Percentiles rank a stretch among this genome's conserved stretches.
Conservation (phyloP, 106 monocot species). For the Acorus gramineus region DNA sequence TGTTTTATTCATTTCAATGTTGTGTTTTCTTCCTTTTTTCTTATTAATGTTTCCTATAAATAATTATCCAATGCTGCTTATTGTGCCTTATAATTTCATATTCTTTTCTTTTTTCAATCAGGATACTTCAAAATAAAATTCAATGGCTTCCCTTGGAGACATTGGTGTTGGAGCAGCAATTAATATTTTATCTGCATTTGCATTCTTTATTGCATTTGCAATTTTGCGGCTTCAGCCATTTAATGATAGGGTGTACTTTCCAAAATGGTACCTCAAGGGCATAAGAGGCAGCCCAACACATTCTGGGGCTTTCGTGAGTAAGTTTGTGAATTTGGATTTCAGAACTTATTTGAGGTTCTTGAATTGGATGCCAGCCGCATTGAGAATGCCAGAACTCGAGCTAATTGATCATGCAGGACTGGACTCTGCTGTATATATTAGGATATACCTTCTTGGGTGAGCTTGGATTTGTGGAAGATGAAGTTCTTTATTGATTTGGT, state of each 20-base stretch:
- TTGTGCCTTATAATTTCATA: too few relatives aligned
- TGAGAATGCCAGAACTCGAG: constrained; percentile 98
- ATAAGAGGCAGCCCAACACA: constrained; percentile 55
- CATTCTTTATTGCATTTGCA: constrained; percentile 72
- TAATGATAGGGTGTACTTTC: constrained; percentile 94
- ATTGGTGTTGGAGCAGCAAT: constrained; percentile 74
- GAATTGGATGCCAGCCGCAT: constrained; percentile 89
- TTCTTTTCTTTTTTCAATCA: too few relatives aligned
- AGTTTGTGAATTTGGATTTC: constrained; percentile 75
- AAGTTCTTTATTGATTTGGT: neutral
- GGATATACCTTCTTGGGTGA: constrained; percentile 79
- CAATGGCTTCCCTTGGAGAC: constrained; percentile 73
- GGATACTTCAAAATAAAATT: too few relatives aligned
- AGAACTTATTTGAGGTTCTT: constrained; percentile 76
- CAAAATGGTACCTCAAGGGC: constrained; percentile 95
- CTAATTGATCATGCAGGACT: constrained; percentile 94
- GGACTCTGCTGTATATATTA: constrained; percentile 81
- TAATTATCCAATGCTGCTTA: too few relatives aligned
- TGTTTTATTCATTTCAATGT: too few relatives aligned
- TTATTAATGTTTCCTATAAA: too few relatives aligned
- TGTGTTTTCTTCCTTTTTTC: too few relatives aligned
- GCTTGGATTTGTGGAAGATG: neutral
- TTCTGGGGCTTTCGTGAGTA: constrained; percentile 32
- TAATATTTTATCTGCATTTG: constrained; percentile 73
- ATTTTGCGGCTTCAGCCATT: constrained; percentile 76